Evolutionary conservation across 805 yeast species (phyloP).

Genomic region (Priceomyces melissophilus): DNA sequence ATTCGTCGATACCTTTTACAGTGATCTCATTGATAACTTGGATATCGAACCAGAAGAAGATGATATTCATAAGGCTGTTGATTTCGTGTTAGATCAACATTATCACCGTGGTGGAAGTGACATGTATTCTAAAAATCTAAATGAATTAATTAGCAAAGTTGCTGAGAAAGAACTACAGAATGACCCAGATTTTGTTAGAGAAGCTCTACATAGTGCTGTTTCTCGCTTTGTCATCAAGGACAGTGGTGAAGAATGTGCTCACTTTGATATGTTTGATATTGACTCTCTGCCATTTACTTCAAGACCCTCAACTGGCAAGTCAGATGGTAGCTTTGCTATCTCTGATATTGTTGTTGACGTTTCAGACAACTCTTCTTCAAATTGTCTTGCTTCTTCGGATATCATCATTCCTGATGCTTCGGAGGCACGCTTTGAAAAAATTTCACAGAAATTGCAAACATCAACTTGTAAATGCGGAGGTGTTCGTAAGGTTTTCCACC

Average conservation of each 20-base stretch:
- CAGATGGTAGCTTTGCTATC: no score
- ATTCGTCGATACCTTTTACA: neutral
- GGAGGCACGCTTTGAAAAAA: neutral
- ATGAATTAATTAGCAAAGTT: constrained; percentile 1
- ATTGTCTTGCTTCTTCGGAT: constrained; percentile 1
- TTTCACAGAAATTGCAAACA: neutral
- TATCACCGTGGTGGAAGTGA: constrained; percentile 1
- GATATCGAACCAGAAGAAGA: neutral
- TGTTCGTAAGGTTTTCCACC: constrained; percentile 1
- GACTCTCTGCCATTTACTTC: no score
- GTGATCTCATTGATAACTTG: neutral
- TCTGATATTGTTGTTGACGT: neutral
- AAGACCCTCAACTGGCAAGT: no score
- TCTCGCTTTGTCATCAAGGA: neutral
- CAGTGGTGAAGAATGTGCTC: neutral
- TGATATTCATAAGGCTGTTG: neutral
- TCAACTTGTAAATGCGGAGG: constrained; percentile 4
- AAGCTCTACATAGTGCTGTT: constrained; percentile 4
- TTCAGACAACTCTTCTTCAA: neutral
- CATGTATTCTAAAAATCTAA: neutral
- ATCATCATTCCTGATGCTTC: neutral
- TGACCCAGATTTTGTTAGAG: constrained; percentile 4
- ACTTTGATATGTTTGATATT: no score
- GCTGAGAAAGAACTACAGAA: constrained; percentile 1
- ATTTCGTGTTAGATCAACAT: constrained; percentile 1